These are phyloP conservation scores for Pseudisothecium myosuroides DNA, from an alignment of 225 moss, liverwort and hornwort genomes.

Conservation along the genomic window DNA sequence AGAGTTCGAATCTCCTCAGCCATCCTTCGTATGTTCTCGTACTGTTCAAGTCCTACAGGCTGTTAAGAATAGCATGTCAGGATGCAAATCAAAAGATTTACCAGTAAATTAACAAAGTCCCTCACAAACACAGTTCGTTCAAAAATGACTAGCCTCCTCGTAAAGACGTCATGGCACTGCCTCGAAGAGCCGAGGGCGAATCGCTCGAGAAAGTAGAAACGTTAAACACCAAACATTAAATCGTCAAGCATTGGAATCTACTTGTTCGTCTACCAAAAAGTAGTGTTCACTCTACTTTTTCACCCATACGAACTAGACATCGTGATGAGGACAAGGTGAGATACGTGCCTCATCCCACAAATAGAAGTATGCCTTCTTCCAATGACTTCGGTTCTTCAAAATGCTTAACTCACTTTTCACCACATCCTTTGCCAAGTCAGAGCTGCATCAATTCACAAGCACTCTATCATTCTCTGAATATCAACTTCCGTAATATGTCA, in stretches of 20 bases:
- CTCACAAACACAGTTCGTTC: not conserved
- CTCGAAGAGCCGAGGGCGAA: not conserved
- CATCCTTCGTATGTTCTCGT: conserved; percentile 63
- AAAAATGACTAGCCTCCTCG: not conserved
- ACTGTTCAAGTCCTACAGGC: conserved; percentile 83
- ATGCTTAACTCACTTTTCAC: conserved; percentile 59
- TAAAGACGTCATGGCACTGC: not conserved
- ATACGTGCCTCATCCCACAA: conserved; percentile 80
- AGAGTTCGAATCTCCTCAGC: conserved; percentile 63
- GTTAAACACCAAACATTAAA: not conserved
- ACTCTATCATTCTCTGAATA: not conserved
- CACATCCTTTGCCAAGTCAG: conserved; percentile 59
- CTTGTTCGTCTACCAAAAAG: not conserved
- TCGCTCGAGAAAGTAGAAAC: not conserved
- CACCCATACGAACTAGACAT: not conserved
- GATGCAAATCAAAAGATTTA: not conserved
- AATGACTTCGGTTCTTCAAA: conserved; percentile 57
- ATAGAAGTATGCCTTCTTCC: conserved; percentile 87
- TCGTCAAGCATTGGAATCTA: not conserved
- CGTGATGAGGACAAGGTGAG: not conserved
- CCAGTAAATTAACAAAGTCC: not conserved
- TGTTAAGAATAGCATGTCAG: conserved; percentile 17
- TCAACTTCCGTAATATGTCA: not conserved
- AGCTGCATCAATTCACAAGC: conserved; percentile 34
- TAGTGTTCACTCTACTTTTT: not conserved